These are phyloP conservation scores for Vaccinium myrtillus DNA, from an alignment of 148 eudicot species.

Conservation along the genomic window DNA sequence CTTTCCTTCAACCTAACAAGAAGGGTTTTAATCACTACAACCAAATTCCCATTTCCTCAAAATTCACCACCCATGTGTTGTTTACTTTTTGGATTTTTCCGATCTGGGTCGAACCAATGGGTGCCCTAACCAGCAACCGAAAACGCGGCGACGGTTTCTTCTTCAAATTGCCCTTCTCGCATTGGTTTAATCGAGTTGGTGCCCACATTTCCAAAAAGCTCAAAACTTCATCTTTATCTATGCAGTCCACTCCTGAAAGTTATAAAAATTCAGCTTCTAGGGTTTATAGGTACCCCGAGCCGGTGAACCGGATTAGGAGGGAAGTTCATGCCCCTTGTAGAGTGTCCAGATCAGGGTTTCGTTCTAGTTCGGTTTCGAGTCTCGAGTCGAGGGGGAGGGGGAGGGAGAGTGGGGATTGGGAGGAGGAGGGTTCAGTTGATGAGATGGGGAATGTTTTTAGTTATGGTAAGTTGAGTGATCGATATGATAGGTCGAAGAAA, in stretches of 20 bases:
- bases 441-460: slow-evolving; percentile 40
- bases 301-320: slow-evolving; percentile 30
- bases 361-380: slow-evolving; percentile 24
- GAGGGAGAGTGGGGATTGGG: not conserved
- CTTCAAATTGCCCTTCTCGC: slow-evolving; percentile 19
- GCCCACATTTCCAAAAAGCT: slow-evolving; percentile 52
- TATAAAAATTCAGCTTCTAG: slow-evolving; percentile 33
- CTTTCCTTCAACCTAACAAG: not conserved
- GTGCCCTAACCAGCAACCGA: slow-evolving; percentile 50
- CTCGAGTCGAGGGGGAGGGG: slow-evolving; percentile 8
- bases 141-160: slow-evolving; percentile 51
- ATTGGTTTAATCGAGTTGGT: slow-evolving; percentile 30
- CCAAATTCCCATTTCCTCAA: not conserved
- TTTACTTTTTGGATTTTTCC: not conserved
- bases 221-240: slow-evolving; percentile 23
- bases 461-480: slow-evolving; percentile 15
- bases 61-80: not conserved
- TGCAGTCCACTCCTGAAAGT: slow-evolving; percentile 6
- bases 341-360: slow-evolving; percentile 22
- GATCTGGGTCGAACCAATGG: slow-evolving; percentile 38
- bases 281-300: slow-evolving; percentile 48
- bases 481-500: not conserved
- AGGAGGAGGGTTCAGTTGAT: slow-evolving; percentile 14
- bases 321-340: slow-evolving; percentile 73
- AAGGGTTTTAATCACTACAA: not conserved